phyloP scores from a whole-genome alignment of 352 stramenopile species.

The Pythium utonaiense region DNA sequence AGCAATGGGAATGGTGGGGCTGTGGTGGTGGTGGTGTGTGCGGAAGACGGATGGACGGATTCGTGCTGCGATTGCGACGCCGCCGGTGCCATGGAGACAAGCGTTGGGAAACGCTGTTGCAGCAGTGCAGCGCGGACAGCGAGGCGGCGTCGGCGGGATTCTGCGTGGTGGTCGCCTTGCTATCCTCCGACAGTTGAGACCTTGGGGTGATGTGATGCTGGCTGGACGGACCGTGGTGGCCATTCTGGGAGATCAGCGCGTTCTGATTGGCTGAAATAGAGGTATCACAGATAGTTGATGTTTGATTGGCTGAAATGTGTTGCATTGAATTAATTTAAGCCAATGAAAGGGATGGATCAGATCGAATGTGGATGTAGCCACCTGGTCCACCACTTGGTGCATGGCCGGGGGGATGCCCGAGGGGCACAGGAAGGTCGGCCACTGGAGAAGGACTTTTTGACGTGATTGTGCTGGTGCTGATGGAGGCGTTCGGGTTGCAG shows the following conservation, averaged over 20 bases:
- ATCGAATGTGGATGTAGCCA: constrained; percentile 3
- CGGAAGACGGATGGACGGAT: not conserved
- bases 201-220: not conserved
- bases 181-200: not conserved
- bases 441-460: not conserved
- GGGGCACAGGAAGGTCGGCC: not conserved
- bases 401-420: not conserved
- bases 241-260: not conserved
- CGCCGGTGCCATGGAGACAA: constrained; percentile 1
- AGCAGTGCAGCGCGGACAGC: too few species aligned
- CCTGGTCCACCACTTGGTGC: not conserved
- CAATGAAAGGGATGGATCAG: not conserved
- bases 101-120: not conserved
- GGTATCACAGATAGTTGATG: not conserved
- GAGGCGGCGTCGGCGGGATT: not conserved
- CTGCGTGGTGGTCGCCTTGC: not conserved
- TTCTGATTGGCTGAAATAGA: constrained; percentile 3
- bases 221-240: not conserved
- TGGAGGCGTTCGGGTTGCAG: not conserved
- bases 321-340: not conserved
- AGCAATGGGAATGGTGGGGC: too few species aligned
- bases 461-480: not conserved
- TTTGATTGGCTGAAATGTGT: not conserved
- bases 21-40: not conserved
- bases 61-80: not conserved